Evolutionary conservation across 805 yeast genomes (phyloP).

Genomic region (Candida saitoana): DNA sequence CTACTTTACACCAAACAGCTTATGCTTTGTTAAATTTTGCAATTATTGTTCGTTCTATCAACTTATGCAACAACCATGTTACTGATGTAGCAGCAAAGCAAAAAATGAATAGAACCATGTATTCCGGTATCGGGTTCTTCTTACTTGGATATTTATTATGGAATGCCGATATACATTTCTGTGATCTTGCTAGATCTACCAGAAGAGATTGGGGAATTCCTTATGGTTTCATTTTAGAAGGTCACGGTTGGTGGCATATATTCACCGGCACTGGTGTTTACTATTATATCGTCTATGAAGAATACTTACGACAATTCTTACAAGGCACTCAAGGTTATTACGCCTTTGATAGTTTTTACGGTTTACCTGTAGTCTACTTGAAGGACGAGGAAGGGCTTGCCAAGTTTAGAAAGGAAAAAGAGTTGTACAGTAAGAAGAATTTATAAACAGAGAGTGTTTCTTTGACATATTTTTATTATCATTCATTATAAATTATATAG

Average conservation of each 20-base stretch:
- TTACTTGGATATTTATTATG: conserved; percentile 75
- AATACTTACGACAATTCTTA: conserved; percentile 67
- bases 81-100: conserved; percentile 41
- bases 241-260: conserved; percentile 98
- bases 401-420: conserved; percentile 14
- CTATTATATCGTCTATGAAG: conserved; percentile 74
- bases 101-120: conserved; percentile 54
- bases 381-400: conserved; percentile 24
- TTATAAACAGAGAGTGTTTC: not conserved
- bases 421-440: conserved; percentile 8
- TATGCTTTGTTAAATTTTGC: conserved; percentile 76
- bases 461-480: not conserved
- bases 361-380: conserved; percentile 49
- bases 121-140: conserved; percentile 59
- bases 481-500: not conserved
- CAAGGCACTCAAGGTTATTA: conserved; percentile 54
- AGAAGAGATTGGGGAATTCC: conserved; percentile 77
- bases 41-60: conserved; percentile 59
- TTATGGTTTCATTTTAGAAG: conserved; percentile 78
- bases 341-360: conserved; percentile 53
- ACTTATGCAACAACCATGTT: conserved; percentile 51
- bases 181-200: conserved; percentile 51
- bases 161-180: conserved; percentile 84
- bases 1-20: conserved; percentile 83
- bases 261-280: conserved; percentile 86